Conservation (phyloP, 495 filamentous ascomycete genomes). For the Neurospora sp. region DNA sequence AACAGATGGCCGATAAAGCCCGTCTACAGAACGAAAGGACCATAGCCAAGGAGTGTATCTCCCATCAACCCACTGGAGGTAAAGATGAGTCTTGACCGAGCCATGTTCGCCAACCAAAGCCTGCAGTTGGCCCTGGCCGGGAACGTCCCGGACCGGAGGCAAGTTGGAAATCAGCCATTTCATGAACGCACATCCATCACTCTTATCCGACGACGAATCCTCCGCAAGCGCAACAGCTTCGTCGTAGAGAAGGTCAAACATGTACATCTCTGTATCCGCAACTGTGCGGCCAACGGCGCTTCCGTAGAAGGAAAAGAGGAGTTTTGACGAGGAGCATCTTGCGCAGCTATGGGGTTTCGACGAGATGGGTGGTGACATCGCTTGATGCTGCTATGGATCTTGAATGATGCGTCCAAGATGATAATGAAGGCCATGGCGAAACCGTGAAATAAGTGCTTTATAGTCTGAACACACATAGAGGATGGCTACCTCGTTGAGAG, state of each 20-base stretch:
- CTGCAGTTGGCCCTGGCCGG: background rate
- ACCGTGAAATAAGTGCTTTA: background rate
- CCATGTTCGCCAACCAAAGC: background rate
- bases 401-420: background rate
- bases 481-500: background rate
- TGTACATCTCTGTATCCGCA: background rate
- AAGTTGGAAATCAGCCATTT: background rate
- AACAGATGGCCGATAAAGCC: background rate
- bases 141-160: background rate
- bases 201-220: background rate
- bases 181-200: background rate
- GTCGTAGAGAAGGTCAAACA: background rate
- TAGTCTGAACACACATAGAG: background rate
- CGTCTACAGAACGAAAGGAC: background rate
- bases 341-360: background rate
- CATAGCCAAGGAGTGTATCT: background rate
- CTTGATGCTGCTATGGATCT: background rate
- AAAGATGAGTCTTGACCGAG: background rate
- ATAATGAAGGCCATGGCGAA: background rate
- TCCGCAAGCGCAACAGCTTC: background rate
- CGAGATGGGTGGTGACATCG: background rate
- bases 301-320: background rate
- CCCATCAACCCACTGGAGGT: background rate
- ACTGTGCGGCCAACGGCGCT: background rate
- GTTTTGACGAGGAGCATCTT: background rate